These are phyloP conservation scores for Lasiosphaeris hirsuta DNA, from an alignment of 495 filamentous ascomycete genomes.

Conservation along the genomic window DNA sequence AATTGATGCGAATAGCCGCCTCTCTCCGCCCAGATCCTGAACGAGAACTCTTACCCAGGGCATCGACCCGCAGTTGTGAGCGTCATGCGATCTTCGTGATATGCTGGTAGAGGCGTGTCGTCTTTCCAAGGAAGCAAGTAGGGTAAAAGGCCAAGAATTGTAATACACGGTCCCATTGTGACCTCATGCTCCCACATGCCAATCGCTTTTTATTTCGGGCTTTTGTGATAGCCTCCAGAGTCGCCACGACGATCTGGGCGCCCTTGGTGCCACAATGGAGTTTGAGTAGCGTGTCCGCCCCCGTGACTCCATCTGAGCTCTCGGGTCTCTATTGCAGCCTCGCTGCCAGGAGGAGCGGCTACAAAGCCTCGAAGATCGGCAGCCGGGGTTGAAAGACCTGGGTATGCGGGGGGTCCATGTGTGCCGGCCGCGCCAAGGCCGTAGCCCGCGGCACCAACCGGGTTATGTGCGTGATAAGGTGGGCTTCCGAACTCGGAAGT, in stretches of 20 bases:
- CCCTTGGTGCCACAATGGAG: background rate
- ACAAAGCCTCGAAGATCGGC: background rate
- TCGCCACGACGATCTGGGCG: background rate
- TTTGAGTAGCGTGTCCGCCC: background rate
- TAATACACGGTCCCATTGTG: background rate
- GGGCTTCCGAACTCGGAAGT: background rate
- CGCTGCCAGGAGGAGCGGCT: no score
- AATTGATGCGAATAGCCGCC: no score
- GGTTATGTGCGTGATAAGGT: no score
- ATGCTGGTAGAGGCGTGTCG: no score
- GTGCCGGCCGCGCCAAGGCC: no score
- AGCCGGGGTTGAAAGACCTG: background rate
- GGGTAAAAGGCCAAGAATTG: background rate
- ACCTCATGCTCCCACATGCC: background rate
- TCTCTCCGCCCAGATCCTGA: background rate
- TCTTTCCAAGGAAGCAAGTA: background rate
- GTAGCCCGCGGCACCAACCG: no score
- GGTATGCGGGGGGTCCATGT: no score
- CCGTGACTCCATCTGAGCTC: background rate
- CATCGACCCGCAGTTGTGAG: background rate
- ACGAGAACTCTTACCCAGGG: background rate
- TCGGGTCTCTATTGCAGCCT: no score
- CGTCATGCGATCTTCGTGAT: no score
- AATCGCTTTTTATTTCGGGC: background rate
- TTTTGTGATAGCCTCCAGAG: background rate